Conservation (phyloP, 2,329 filamentous ascomycete species). For the Apiospora saccharicola region DNA sequence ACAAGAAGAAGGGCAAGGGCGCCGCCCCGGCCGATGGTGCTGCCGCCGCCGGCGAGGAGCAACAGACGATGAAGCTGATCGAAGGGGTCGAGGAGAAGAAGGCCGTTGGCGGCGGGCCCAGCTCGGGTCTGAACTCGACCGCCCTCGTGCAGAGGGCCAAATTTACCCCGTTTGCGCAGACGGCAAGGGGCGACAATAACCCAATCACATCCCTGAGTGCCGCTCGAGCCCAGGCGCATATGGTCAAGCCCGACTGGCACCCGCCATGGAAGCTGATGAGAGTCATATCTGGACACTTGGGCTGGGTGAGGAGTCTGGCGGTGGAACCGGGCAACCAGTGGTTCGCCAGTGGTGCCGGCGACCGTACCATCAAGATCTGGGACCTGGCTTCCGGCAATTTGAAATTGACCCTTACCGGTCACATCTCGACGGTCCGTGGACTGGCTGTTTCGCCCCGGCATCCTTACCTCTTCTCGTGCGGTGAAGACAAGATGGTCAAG, state of each 20-base stretch:
- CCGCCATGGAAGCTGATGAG: conserved; percentile 98
- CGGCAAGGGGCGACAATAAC: conserved; percentile 32
- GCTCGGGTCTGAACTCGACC: conserved; percentile 37
- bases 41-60: conserved; percentile 41
- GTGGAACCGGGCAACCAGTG: conserved; percentile 97
- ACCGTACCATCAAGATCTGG: conserved; percentile 99
- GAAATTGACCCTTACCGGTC: conserved; percentile 86
- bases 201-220: conserved; percentile 37
- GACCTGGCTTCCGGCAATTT: conserved; percentile 89
- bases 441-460: conserved; percentile 92
- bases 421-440: conserved; percentile 92
- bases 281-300: conserved; percentile 94
- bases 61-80: conserved; percentile 70
- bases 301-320: conserved; percentile 89
- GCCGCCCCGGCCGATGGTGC: conserved; percentile 35
- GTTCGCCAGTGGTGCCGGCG: conserved; percentile 95
- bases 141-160: conserved; percentile 47
- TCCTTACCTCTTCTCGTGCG: conserved; percentile 96
- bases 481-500: conserved; percentile 99
- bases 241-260: conserved; percentile 90
- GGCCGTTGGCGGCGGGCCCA: conserved; percentile 37
- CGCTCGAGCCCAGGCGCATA: conserved; percentile 47
- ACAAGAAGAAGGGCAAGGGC: conserved; percentile 35
- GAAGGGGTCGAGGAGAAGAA: conserved; percentile 62
- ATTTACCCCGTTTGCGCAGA: conserved; percentile 34